Evolutionary conservation across 73 alveolate species (phyloP), one percentile per base, ranked within the genome.

Genomic region (Symbiodinium natans): DNA sequence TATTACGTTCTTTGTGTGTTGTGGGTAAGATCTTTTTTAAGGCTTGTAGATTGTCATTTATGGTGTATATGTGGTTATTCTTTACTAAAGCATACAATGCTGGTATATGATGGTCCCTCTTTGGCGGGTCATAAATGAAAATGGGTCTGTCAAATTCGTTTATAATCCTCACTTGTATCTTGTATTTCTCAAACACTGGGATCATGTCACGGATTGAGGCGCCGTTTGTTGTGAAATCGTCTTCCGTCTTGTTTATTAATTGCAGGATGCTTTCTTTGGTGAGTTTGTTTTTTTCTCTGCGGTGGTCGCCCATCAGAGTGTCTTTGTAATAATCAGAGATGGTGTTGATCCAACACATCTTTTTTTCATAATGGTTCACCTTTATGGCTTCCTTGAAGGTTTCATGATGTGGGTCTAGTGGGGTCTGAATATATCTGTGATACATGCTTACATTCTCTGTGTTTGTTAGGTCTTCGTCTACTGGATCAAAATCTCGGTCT

Each of bases 301-400:
- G 52, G 31, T 82, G 2, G 0, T 82, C 89, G 8, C 89, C 89
- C 89, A 82, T 39, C 25, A 82, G 89, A 17, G 89, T 82, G 68
- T 82, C 89, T 39, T 36, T 75, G 39, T 75, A 75, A 5, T 75
- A 75, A 11, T 75, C 86, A 1, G 86, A n/a, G 33, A 75, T 75
- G 86, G 86, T 75, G 43, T 75, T 75, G 48, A 75, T n/a, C 86
- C 86, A 11, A 34, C 86, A 75, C 86, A n/a, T 19, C n/a, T 75
- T 75, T 75, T 75, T 8, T 75, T 21, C 43, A 36, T 83, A 83
- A 41, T 41, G 92, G n/a, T 83, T 83, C 43, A 83, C 92, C 92
- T 83, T 29, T 27, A 75, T 10, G 33, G 86, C 86, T 75, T 75
- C 86, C 86, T 75, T 75, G 15, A 75, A 7, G 33, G 86, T 75